Conservation (phyloP, 2,329 filamentous ascomycete genomes). For the Colletotrichum shisoi region DNA sequence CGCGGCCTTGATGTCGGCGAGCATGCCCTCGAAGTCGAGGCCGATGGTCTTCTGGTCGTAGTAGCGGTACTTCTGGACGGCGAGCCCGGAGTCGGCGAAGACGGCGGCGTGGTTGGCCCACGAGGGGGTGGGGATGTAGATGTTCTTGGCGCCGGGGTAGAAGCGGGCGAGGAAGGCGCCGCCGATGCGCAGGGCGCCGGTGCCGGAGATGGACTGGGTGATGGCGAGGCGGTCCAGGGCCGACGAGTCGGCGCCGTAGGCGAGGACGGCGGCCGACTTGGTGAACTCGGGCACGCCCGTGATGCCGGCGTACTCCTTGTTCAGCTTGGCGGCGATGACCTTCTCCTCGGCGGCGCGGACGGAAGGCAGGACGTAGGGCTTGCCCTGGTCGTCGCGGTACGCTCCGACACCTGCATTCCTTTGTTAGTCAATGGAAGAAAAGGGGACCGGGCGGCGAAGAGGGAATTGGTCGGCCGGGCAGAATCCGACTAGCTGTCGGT, state of each 20-base stretch:
- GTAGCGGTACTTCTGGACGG: slow-evolving; percentile 96
- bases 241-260: slow-evolving; percentile 83
- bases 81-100: slow-evolving; percentile 90
- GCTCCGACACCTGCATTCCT: slow-evolving; percentile 79
- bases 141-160: slow-evolving; percentile 90
- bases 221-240: slow-evolving; percentile 83
- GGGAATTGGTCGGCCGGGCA: not conserved
- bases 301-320: slow-evolving; percentile 99
- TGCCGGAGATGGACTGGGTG: slow-evolving; percentile 98
- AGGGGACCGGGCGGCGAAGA: no score
- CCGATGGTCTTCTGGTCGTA: slow-evolving; percentile 99
- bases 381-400: slow-evolving; percentile 97
- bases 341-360: slow-evolving; percentile 89
- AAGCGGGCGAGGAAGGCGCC: slow-evolving; percentile 91
- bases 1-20: slow-evolving; percentile 88
- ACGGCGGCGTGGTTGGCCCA: slow-evolving; percentile 99
- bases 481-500: slow-evolving; percentile 19
- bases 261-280: slow-evolving; percentile 86
- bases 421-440: not conserved
- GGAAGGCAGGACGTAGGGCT: slow-evolving; percentile 96
- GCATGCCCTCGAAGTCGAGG: slow-evolving; percentile 93
- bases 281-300: slow-evolving; percentile 95
- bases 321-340: slow-evolving; percentile 77
- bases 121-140: slow-evolving; percentile 94
- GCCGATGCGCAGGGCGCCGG: slow-evolving; percentile 92